phyloP scores from a whole-genome alignment of 129 eudicot genomes.

The Glebionis coronaria region DNA sequence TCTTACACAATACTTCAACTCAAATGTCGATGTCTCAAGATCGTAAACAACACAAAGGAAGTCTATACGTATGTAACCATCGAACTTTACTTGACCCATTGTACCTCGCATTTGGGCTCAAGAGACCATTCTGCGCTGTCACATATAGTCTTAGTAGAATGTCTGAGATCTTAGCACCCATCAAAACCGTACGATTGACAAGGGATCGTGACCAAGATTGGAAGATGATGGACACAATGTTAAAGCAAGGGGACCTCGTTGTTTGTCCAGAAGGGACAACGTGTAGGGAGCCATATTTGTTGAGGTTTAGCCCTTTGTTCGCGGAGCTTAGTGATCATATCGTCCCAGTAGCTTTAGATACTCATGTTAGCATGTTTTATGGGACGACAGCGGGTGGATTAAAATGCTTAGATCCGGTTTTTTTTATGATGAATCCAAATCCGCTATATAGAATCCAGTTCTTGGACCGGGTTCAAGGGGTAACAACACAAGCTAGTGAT shows the following conservation, averaged over 20 bases:
- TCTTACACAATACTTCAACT: conserved; percentile 18
- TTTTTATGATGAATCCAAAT: conserved; percentile 83
- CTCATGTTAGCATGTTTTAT: too few species aligned
- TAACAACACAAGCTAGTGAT: conserved; percentile 13
- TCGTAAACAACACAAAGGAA: conserved; percentile 36
- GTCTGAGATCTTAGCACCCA: conserved; percentile 63
- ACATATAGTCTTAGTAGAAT: conserved; percentile 61
- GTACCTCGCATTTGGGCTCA: conserved; percentile 45
- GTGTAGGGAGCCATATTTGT: conserved; percentile 69
- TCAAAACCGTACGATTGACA: conserved; percentile 59
- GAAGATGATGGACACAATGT: conserved; percentile 43
- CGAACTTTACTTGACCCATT: too few species aligned
- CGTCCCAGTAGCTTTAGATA: conserved; percentile 72
- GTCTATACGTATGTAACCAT: too few species aligned
- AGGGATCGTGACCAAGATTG: too few species aligned
- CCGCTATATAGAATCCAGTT: too few species aligned
- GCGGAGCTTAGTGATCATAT: conserved; percentile 56
- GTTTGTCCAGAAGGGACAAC: conserved; percentile 93
- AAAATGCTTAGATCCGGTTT: conserved; percentile 60
- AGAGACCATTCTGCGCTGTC: conserved; percentile 48
- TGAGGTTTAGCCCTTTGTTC: conserved; percentile 68
- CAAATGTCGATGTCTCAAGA: neutral
- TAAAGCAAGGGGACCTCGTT: conserved; percentile 57
- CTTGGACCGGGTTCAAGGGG: conserved; percentile 38
- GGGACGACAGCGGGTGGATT: conserved; percentile 62